Evolutionary conservation across 805 yeast species (phyloP).

Genomic region (Candida peoriensis): DNA sequence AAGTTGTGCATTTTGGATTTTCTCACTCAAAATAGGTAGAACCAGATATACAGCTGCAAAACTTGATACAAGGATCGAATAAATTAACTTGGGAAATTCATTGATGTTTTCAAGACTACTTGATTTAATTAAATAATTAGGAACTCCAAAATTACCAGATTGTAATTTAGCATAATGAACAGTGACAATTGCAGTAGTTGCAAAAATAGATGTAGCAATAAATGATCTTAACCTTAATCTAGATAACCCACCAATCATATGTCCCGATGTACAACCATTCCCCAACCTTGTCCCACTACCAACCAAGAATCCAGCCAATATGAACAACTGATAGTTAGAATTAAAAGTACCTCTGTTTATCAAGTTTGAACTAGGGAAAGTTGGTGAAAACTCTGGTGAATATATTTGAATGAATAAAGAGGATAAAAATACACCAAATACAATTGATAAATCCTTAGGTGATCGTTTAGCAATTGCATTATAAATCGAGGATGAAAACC

Average conservation of each 20-base stretch:
- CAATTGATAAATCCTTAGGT: slow-evolving; percentile 25
- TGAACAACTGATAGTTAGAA: background rate
- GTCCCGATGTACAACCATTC: slow-evolving; percentile 52
- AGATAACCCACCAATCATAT: slow-evolving; percentile 47
- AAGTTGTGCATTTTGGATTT: too few species aligned
- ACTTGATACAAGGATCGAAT: too few species aligned
- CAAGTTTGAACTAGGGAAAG: slow-evolving; percentile 6
- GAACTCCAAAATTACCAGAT: too few species aligned
- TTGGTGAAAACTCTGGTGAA: slow-evolving; percentile 28
- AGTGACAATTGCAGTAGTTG: slow-evolving; percentile 28
- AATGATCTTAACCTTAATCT: slow-evolving; percentile 39
- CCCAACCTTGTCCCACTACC: slow-evolving; percentile 46
- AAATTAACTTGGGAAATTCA: too few species aligned
- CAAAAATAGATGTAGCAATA: slow-evolving; percentile 38
- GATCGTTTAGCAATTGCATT: slow-evolving; percentile 26
- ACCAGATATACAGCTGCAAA: too few species aligned
- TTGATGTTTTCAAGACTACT: too few species aligned
- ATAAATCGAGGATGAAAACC: slow-evolving; percentile 41
- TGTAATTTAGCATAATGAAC: too few species aligned
- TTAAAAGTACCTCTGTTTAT: slow-evolving; percentile 1
- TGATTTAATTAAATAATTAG: too few species aligned
- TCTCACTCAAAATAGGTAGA: too few species aligned
- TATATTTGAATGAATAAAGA: slow-evolving; percentile 15
- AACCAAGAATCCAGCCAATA: slow-evolving; percentile 35
- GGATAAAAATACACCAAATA: slow-evolving; percentile 33